Evolutionary conservation across 371 early-diverging fungal genomes (phyloP), one percentile per base, ranked within the genome.

Genomic region (Ecytonucleospora hepatopenaei): DNA sequence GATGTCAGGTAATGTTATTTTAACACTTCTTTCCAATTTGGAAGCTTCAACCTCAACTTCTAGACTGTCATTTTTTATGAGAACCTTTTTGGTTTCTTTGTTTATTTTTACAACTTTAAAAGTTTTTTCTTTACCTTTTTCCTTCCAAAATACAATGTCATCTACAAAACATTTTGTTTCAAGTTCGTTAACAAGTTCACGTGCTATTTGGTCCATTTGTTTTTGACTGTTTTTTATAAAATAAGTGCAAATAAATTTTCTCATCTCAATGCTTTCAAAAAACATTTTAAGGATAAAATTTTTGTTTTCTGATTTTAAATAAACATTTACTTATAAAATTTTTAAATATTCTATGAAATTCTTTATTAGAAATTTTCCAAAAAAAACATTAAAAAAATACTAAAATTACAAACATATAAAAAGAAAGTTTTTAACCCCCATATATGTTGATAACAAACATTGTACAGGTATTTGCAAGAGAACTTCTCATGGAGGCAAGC

Each of bases 191-290:
- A 68, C 48, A 27, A 72, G 56, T 40, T 48, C 60, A 26, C 58
- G 46, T 4, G 70, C 72, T 34, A 74, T 33, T 4, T 33, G 34
- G 27, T 53, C 24, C 0, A 72, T 31, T 19, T 55, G 46, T 24
- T 40, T 30, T 5, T 55, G 48, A 32, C 65, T 71, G 47, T 74
- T 27, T 1, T 62, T 33, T 23, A 71, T 59, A 53, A 74, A 74
- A 46, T 54, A 56, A 17, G 56, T 71, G 19, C 74, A 59, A 19
- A 65, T 56, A 46, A 68, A 74, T 54, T 60, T 59, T 58, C 67
- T 61, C 16, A 74, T 56, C 32, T 62, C 59, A 67, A 55, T 65
- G 69, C 74, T 74, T 49, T 72, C 72, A 34, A n/a, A n/a, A n/a
- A 74, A 73, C 74, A 72, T 62, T 28, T 12, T 71, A 30, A 24